Base-by-base conservation (phyloP, 257 asterid species). In the Catharanthus roseus region DNA sequence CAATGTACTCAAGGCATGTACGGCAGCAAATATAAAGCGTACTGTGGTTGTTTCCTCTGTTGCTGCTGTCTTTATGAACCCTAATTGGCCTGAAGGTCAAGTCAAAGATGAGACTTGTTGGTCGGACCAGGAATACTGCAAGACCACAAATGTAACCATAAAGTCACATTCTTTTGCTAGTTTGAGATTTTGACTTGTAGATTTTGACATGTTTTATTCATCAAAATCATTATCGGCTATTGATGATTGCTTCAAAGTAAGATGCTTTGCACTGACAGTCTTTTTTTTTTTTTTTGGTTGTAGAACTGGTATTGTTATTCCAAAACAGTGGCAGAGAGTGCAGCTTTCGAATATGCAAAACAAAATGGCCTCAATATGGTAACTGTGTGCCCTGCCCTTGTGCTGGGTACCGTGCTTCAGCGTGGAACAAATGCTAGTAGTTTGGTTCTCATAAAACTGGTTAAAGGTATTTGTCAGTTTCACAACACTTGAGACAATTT, bases 261-360 rank as follows among this genome's bases (percentile, higher is more conserved):
- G 33, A 28, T 39, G 13, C 33, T 76, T 29, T 75, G 41, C 21
- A 31, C 55, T 72, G 31, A 21, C 23, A n/a, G n/a, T 28, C 11
- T 16, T 44, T 34, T 31, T 10, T 21, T 49, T 49, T 45, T 29
- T 19, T 12, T 41, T n/a, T 73, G 49, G 44, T 3, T 70, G 39
- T 90, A 90, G 98, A 86, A 88, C 62, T 92, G 97, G 98, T 90
- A 92, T 75, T 85, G 79, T 73, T 84, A 42, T 71, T 86, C 97
- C 63, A 92, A 92, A 67, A 88, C 95, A 1, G 83, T 80, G 38
- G 95, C 98, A 0, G 98, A 92, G 77, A 79, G 77, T 26, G 86
- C 77, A 82, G 96, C 93, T 31, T 84, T 71, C 77, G 85, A 88
- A 68, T 90, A 83, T 76, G 88, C 93, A 21, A 87, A 84, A 74